Conservation (phyloP, 2,329 filamentous ascomycete species). For the Sarocladium oryzae region DNA sequence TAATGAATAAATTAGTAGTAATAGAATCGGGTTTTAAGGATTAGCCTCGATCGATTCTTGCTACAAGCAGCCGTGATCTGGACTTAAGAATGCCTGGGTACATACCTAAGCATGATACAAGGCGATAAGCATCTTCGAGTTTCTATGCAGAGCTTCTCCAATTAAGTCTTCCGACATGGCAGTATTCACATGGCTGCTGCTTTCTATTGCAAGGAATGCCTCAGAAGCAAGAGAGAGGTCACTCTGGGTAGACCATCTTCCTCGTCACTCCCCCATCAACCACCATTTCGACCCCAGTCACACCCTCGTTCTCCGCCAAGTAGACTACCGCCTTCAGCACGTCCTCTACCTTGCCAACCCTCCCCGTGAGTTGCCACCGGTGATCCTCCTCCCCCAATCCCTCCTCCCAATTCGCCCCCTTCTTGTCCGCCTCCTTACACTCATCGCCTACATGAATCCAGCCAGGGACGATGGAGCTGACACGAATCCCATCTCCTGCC, state of each 20-base stretch:
- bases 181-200: too few species aligned
- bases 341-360: constrained; percentile 44
- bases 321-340: constrained; percentile 21
- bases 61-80: too few species aligned
- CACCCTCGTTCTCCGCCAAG: constrained; percentile 19
- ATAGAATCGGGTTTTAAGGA: too few species aligned
- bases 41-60: too few species aligned
- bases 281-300: constrained; percentile 23
- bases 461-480: constrained; percentile 42
- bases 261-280: constrained; percentile 24
- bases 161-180: too few species aligned
- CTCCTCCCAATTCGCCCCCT: constrained; percentile 35
- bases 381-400: constrained; percentile 37
- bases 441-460: constrained; percentile 44
- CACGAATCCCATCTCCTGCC: constrained; percentile 33
- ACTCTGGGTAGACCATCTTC: constrained; percentile 26
- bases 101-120: too few species aligned
- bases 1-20: too few species aligned
- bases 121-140: too few species aligned
- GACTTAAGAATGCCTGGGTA: too few species aligned
- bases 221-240: too few species aligned
- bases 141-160: too few species aligned
- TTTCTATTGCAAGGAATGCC: too few species aligned
- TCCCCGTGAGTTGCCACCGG: constrained; percentile 41
- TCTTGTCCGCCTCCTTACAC: constrained; percentile 26